These are phyloP conservation scores for Bolboschoenoplectus hybrid DNA, from an alignment of 202 grass and related monocot species.

Conservation along the genomic window DNA sequence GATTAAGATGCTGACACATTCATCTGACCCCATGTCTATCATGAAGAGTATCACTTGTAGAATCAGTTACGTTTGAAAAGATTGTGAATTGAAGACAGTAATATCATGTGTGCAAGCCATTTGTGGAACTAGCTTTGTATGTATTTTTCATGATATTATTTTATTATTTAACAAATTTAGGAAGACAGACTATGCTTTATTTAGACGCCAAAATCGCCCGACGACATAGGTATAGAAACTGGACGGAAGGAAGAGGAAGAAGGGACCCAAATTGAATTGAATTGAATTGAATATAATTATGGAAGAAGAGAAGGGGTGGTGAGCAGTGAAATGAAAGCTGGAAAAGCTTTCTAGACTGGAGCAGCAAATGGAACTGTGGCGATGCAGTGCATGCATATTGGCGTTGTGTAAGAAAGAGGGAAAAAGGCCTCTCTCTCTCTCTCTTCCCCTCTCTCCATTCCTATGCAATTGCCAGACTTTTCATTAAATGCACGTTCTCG, in stretches of 20 bases:
- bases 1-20: constrained; percentile 8
- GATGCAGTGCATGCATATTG: too few species aligned
- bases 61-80: background rate
- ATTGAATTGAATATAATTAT: background rate
- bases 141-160: background rate
- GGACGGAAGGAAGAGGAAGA: background rate
- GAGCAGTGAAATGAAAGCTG: constrained; percentile 41
- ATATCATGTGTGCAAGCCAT: background rate
- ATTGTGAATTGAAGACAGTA: background rate
- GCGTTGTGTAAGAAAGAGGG: background rate
- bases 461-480: background rate
- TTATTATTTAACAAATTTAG: background rate
- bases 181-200: background rate
- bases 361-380: too few species aligned
- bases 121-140: background rate
- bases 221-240: background rate
- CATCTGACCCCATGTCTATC: background rate
- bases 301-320: background rate
- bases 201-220: background rate
- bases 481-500: constrained; percentile 23
- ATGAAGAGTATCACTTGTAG: background rate
- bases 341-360: background rate
- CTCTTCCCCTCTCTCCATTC: constrained; percentile 35
- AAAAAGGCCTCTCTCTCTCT: constrained; percentile 28
- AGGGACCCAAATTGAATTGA: background rate